Conservation (phyloP, 257 asterid species). For the Nicotiana attenuata region DNA sequence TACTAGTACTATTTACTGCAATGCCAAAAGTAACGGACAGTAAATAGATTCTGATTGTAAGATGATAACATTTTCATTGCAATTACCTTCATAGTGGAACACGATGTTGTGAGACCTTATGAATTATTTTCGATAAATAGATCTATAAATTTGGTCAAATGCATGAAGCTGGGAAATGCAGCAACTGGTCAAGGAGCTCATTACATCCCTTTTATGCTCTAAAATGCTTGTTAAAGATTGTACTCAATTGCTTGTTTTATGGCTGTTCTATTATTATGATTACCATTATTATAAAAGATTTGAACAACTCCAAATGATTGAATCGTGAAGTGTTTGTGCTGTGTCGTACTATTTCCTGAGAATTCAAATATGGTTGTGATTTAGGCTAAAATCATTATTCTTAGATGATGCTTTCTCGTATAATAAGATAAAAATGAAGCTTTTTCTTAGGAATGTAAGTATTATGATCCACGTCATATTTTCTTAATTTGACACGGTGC, state of each 20-base stretch:
- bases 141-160: background rate
- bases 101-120: background rate
- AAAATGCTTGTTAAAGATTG: background rate
- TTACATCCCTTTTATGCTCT: background rate
- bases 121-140: background rate
- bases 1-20: background rate
- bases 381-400: too few relatives aligned
- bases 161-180: background rate
- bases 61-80: background rate
- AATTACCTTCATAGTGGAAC: background rate
- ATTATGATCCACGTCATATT: background rate
- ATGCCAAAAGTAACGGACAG: background rate
- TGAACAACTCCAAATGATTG: too few relatives aligned
- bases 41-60: background rate
- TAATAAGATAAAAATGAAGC: too few relatives aligned
- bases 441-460: too few relatives aligned
- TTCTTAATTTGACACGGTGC: background rate
- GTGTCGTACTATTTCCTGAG: too few relatives aligned
- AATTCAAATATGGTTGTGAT: too few relatives aligned
- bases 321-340: too few relatives aligned
- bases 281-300: too few relatives aligned
- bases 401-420: too few relatives aligned
- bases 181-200: background rate
- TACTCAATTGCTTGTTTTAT: background rate
- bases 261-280: background rate